Evolutionary conservation across 2,329 filamentous ascomycete species (phyloP).

Genomic region (Sporothrix pallida): DNA sequence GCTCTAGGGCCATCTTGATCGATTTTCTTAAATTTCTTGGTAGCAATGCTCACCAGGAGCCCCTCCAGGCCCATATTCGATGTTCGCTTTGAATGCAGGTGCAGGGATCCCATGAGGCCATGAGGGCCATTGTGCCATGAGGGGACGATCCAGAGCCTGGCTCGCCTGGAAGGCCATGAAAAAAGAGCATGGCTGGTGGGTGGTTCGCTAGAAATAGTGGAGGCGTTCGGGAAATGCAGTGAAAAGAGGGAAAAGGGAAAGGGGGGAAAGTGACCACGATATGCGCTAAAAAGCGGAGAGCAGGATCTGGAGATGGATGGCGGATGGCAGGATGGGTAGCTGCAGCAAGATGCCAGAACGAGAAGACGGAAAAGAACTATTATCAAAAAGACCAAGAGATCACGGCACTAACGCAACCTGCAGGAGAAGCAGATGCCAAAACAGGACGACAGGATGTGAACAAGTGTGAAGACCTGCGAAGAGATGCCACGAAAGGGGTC

Average conservation of each 20-base stretch:
- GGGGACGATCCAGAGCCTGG: slow-evolving; percentile 3
- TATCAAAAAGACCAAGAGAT: background rate
- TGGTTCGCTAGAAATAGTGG: slow-evolving; percentile 21
- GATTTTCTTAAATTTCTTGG: background rate
- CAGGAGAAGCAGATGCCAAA: slow-evolving; percentile 18
- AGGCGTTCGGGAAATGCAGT: slow-evolving; percentile 25
- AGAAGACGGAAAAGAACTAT: background rate
- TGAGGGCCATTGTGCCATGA: background rate
- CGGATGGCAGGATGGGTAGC: background rate
- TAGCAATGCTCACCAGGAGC: background rate
- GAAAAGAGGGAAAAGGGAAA: background rate
- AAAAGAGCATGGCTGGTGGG: slow-evolving; percentile 22
- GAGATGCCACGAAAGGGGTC: background rate
- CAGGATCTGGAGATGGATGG: background rate
- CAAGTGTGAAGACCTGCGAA: background rate
- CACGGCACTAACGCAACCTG: slow-evolving; percentile 28
- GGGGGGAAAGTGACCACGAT: background rate
- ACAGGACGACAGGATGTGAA: slow-evolving; percentile 7
- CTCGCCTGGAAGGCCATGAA: background rate
- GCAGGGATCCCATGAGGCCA: slow-evolving; percentile 21
- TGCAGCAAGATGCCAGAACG: background rate
- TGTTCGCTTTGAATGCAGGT: slow-evolving; percentile 23
- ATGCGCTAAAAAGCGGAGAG: slow-evolving; percentile 32
- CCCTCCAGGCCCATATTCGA: background rate
- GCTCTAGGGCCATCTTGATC: background rate